A percentile compares a stretch with the other conserved stretches of the same genome.
phyloP scores from a whole-genome alignment of 352 stramenopile species.

The Pythium scleroteichum region DNA sequence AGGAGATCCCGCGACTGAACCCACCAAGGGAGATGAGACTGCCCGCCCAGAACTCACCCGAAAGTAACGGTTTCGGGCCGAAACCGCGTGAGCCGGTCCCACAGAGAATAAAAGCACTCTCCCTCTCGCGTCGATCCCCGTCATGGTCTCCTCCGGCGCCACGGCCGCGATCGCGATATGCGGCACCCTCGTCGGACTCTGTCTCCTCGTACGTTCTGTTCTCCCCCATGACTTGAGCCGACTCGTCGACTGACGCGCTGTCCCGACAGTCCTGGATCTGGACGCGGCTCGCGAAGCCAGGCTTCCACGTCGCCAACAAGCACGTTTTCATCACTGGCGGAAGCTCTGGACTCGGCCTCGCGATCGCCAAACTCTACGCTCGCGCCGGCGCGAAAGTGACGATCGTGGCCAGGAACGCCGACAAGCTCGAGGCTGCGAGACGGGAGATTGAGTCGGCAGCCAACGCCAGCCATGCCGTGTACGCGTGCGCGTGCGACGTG shows the following conservation, averaged over 20 bases:
- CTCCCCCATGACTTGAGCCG: not conserved
- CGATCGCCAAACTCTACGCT: conserved; percentile 59
- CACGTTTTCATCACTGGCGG: conserved; percentile 58
- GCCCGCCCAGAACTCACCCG: no score
- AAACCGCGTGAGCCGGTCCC: no score
- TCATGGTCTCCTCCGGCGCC: not conserved
- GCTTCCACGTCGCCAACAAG: conserved; percentile 44
- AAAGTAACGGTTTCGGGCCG: no score
- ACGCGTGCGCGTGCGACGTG: conserved; percentile 45
- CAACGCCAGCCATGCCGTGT: conserved; percentile 32
- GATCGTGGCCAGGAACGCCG: conserved; percentile 39
- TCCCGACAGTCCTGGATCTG: conserved; percentile 49
- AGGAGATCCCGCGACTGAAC: no score
- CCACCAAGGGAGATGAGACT: no score
- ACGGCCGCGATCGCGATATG: not conserved
- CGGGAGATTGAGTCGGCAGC: conserved; percentile 31
- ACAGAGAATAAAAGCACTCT: no score
- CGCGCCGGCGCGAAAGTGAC: conserved; percentile 47
- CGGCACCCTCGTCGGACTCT: conserved; percentile 32
- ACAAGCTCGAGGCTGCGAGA: conserved; percentile 35
- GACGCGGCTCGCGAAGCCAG: conserved; percentile 38
- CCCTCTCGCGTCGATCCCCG: no score
- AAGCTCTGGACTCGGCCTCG: conserved; percentile 47
- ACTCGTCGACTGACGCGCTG: not conserved
- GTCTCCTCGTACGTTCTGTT: conserved; percentile 35